phyloP scores from a whole-genome alignment of 1,139 yeast genomes.

The Sugiyamaella grinbergsii region DNA sequence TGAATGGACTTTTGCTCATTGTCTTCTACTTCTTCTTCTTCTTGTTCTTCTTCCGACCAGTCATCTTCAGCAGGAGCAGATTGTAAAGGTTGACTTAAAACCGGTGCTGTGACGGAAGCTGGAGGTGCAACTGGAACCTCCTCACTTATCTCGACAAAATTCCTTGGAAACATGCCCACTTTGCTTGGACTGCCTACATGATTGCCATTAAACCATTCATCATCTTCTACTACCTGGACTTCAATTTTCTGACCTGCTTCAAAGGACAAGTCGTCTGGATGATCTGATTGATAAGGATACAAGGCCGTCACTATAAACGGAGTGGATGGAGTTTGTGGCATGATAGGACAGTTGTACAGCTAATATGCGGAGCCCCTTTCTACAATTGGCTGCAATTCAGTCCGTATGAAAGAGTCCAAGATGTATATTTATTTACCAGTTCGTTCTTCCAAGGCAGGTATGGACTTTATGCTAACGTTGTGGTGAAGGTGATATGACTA shows the following conservation, averaged over 20 bases:
- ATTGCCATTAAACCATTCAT: conserved; percentile 84
- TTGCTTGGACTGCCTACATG: conserved; percentile 51
- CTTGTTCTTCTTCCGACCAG: conserved; percentile 26
- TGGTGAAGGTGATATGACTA: no score
- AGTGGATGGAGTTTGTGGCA: conserved; percentile 24
- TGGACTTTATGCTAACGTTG: no score
- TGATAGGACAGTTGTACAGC: not conserved
- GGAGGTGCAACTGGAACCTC: conserved; percentile 26
- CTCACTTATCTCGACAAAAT: conserved; percentile 60
- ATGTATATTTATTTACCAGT: no score
- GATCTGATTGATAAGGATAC: conserved; percentile 73
- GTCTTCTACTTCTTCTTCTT: conserved; percentile 22
- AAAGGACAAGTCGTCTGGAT: conserved; percentile 81
- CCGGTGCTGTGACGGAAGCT: conserved; percentile 21
- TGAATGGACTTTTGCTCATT: conserved; percentile 14
- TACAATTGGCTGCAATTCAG: not conserved
- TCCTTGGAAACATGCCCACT: conserved; percentile 85
- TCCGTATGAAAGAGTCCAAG: no score
- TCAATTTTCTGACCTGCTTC: conserved; percentile 65
- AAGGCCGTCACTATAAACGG: conserved; percentile 77
- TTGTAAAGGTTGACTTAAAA: conserved; percentile 11
- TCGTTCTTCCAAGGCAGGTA: not conserved
- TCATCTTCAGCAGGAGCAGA: conserved; percentile 20
- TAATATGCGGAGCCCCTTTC: not conserved
- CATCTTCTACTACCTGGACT: conserved; percentile 80